These are phyloP conservation scores for Hypoxylon rickii DNA, from an alignment of 495 filamentous ascomycete species.

Conservation along the genomic window DNA sequence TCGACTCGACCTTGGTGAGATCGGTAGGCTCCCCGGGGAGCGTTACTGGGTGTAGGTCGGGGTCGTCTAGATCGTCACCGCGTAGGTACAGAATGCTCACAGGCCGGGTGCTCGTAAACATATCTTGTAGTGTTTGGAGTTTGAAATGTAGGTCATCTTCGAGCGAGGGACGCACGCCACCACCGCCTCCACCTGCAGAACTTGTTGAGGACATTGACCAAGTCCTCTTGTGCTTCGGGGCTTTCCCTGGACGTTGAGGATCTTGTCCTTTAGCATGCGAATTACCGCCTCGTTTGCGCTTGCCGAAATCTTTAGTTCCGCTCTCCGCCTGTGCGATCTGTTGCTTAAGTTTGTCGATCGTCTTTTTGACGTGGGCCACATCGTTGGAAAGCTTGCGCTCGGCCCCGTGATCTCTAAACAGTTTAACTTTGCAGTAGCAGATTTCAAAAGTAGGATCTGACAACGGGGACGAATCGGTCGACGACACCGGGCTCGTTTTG, in stretches of 20 bases:
- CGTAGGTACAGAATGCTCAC: slow-evolving; percentile 83
- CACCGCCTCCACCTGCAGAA: slow-evolving; percentile 57
- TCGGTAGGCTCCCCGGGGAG: slow-evolving; percentile 70
- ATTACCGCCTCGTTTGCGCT: slow-evolving; percentile 75
- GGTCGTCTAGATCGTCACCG: slow-evolving; percentile 85
- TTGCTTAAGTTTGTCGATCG: slow-evolving; percentile 90
- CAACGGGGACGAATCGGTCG: slow-evolving; percentile 48
- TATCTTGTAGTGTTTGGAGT: slow-evolving; percentile 82
- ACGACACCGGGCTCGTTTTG: slow-evolving; percentile 73
- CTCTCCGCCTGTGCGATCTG: slow-evolving; percentile 87
- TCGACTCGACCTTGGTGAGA: slow-evolving; percentile 60
- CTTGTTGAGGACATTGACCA: slow-evolving; percentile 95
- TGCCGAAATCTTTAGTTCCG: slow-evolving; percentile 85
- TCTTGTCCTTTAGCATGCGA: slow-evolving; percentile 54
- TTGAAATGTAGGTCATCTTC: slow-evolving; percentile 92
- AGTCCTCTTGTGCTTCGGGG: slow-evolving; percentile 86
- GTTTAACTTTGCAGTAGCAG: slow-evolving; percentile 92
- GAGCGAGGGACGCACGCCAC: slow-evolving; percentile 57
- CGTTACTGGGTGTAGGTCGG: slow-evolving; percentile 81
- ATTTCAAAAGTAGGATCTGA: slow-evolving; percentile 63
- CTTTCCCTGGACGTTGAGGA: slow-evolving; percentile 69
- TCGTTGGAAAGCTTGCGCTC: slow-evolving; percentile 96
- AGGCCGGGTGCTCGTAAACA: slow-evolving; percentile 91
- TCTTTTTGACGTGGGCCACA: slow-evolving; percentile 88
- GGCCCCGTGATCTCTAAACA: slow-evolving; percentile 95